Percentiles rank a stretch among this genome's conserved stretches.
Conservation (phyloP, 2,329 filamentous ascomycete species). For the Apiospora rasikravindrae region DNA sequence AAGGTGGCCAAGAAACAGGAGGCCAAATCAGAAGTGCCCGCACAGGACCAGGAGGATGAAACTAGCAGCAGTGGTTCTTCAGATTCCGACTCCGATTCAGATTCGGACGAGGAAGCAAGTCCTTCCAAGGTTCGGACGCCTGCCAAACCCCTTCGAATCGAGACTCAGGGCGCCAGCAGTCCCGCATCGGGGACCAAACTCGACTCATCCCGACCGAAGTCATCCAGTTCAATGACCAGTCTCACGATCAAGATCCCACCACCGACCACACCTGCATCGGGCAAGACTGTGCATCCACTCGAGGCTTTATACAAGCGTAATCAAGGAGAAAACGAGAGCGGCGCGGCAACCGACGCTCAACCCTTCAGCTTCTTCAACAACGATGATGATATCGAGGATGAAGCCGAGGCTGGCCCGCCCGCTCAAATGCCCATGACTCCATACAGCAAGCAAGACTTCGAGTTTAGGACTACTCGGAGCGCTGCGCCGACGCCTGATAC, state of each 20-base stretch:
- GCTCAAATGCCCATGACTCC: conserved; percentile 74
- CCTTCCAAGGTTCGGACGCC: conserved; percentile 19
- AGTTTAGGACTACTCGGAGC: conserved; percentile 77
- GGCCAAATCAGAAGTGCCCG: not conserved
- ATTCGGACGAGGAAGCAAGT: conserved; percentile 28
- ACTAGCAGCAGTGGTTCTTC: conserved; percentile 43
- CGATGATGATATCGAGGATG: conserved; percentile 45
- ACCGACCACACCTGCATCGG: conserved; percentile 48
- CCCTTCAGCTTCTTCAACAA: conserved; percentile 79
- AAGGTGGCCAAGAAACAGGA: not conserved
- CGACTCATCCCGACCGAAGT: conserved; percentile 50
- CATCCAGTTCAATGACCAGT: conserved; percentile 54
- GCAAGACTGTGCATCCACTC: conserved; percentile 74
- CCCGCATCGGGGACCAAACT: conserved; percentile 33
- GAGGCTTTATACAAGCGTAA: conserved; percentile 89
- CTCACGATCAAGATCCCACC: conserved; percentile 63
- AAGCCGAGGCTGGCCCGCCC: conserved; percentile 23
- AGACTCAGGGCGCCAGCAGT: conserved; percentile 27
- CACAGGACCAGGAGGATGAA: conserved; percentile 22
- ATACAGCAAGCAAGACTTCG: conserved; percentile 79
- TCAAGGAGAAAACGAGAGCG: conserved; percentile 47
- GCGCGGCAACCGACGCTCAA: conserved; percentile 53
- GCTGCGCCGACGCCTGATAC: conserved; percentile 96
- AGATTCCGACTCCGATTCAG: conserved; percentile 31
- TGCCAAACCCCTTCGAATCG: conserved; percentile 29